Evolutionary conservation across 805 yeast genomes (phyloP).

Genomic region (Candida methanosorbosa): DNA sequence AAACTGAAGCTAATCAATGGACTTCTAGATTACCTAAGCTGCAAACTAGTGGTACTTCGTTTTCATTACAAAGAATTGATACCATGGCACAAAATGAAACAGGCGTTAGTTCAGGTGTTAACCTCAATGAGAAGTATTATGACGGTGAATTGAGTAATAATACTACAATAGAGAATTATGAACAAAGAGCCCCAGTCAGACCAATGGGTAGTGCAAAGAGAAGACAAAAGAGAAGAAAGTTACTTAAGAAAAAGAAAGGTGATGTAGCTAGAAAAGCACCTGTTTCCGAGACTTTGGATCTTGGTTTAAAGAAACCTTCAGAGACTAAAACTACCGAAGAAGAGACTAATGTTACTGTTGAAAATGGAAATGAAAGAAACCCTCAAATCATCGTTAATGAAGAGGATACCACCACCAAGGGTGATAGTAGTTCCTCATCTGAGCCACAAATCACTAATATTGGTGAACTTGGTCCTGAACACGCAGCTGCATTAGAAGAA

Average conservation of each 20-base stretch:
- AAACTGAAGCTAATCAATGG: constrained; percentile 56
- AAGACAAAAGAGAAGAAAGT: constrained; percentile 24
- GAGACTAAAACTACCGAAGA: constrained; percentile 7
- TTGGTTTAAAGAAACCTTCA: constrained; percentile 8
- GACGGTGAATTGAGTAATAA: background rate
- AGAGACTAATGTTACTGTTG: background rate
- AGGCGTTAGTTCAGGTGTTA: background rate
- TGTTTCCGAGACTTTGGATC: constrained; percentile 23
- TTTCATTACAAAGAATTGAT: constrained; percentile 78
- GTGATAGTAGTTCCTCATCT: background rate
- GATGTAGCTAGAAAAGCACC: constrained; percentile 16
- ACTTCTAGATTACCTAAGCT: constrained; percentile 76
- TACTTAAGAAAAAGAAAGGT: constrained; percentile 19
- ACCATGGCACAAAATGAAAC: constrained; percentile 29
- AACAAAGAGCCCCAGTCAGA: constrained; percentile 37
- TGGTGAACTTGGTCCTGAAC: background rate
- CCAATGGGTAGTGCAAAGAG: constrained; percentile 72
- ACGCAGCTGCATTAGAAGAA: background rate
- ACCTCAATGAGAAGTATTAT: background rate
- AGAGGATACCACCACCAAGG: background rate
- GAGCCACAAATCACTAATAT: background rate
- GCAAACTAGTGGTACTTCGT: constrained; percentile 63
- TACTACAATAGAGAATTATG: constrained; percentile 1
- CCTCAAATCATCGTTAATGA: background rate
- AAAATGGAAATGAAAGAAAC: constrained; percentile 4